Conservation (phyloP, 2,329 filamentous ascomycete genomes). For the Phialophora macrospora region DNA sequence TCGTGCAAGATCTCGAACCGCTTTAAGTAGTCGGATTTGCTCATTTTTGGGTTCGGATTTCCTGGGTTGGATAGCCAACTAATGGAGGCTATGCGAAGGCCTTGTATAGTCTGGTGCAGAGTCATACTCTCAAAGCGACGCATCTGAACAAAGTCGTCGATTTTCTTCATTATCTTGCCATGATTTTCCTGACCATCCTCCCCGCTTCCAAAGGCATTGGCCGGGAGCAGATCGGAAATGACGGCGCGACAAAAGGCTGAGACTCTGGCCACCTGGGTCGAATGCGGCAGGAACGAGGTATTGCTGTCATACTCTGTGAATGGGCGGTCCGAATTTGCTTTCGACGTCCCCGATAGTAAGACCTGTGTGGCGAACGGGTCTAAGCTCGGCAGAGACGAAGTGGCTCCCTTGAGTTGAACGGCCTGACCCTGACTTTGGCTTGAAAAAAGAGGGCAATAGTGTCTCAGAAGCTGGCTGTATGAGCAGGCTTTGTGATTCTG, state of each 20-base stretch:
- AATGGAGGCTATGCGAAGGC: slow-evolving; percentile 72
- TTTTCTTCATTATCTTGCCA: slow-evolving; percentile 63
- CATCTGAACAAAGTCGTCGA: slow-evolving; percentile 78
- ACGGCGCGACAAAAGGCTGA: slow-evolving; percentile 86
- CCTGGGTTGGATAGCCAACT: slow-evolving; percentile 71
- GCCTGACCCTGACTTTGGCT: background rate
- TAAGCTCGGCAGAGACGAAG: slow-evolving; percentile 2
- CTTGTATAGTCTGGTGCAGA: slow-evolving; percentile 77
- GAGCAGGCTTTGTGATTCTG: slow-evolving; percentile 74
- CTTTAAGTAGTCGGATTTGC: slow-evolving; percentile 74
- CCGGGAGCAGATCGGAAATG: slow-evolving; percentile 73
- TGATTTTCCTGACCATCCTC: slow-evolving; percentile 64
- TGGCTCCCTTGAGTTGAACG: slow-evolving; percentile 44
- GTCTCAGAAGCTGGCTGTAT: slow-evolving; percentile 74
- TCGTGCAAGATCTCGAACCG: slow-evolving; percentile 79
- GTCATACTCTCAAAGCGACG: slow-evolving; percentile 81
- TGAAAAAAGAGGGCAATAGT: slow-evolving; percentile 71
- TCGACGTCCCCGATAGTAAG: background rate
- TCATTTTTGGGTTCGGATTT: slow-evolving; percentile 59
- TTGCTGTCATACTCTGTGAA: slow-evolving; percentile 15
- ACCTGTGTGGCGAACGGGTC: slow-evolving; percentile 25
- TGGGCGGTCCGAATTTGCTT: too few species aligned
- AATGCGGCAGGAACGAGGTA: slow-evolving; percentile 43
- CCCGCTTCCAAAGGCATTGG: slow-evolving; percentile 72
- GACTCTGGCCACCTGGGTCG: slow-evolving; percentile 70